These are phyloP conservation scores for Fusarium pseudograminearum DNA, from an alignment of 2,329 filamentous ascomycete species.

Conservation along the genomic window DNA sequence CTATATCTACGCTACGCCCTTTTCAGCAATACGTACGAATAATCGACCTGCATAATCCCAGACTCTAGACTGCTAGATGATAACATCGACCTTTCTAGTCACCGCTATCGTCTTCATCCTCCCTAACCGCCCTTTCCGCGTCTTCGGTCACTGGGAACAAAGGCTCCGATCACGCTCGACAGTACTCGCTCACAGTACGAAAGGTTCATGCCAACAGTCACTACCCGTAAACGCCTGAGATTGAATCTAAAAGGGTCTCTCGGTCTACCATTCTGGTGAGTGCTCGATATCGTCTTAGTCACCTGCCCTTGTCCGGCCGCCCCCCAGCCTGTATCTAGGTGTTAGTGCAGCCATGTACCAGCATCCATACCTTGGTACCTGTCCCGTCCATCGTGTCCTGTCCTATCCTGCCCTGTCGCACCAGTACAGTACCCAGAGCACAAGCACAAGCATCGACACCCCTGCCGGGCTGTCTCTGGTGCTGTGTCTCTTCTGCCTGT, in stretches of 20 bases:
- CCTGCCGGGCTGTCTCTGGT: slow-evolving; percentile 16
- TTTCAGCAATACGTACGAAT: slow-evolving; percentile 39
- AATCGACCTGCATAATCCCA: slow-evolving; percentile 45
- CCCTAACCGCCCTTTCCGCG: slow-evolving; percentile 39
- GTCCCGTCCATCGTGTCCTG: slow-evolving; percentile 6
- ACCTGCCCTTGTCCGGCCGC: slow-evolving; percentile 41
- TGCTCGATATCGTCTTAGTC: slow-evolving; percentile 44
- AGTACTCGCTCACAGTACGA: slow-evolving; percentile 6
- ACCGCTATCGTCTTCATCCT: slow-evolving; percentile 30
- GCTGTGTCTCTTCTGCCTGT: slow-evolving; percentile 17
- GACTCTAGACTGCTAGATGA: slow-evolving; percentile 30
- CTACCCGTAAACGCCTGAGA: slow-evolving; percentile 38
- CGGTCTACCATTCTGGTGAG: neutral
- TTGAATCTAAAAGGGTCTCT: slow-evolving; percentile 31
- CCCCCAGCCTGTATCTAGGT: slow-evolving; percentile 22
- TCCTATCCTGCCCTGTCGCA: slow-evolving; percentile 39
- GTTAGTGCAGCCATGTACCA: slow-evolving; percentile 16
- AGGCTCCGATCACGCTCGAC: slow-evolving; percentile 44
- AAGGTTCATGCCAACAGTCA: slow-evolving; percentile 40
- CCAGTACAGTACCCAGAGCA: slow-evolving; percentile 13
- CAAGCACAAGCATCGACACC: slow-evolving; percentile 18
- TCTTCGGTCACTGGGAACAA: slow-evolving; percentile 9
- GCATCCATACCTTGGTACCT: slow-evolving; percentile 16
- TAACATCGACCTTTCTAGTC: slow-evolving; percentile 43
- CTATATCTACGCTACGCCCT: slow-evolving; percentile 24